phyloP scores from a whole-genome alignment of 164 flowering plant species.

The Kingdonia uniflora region DNA sequence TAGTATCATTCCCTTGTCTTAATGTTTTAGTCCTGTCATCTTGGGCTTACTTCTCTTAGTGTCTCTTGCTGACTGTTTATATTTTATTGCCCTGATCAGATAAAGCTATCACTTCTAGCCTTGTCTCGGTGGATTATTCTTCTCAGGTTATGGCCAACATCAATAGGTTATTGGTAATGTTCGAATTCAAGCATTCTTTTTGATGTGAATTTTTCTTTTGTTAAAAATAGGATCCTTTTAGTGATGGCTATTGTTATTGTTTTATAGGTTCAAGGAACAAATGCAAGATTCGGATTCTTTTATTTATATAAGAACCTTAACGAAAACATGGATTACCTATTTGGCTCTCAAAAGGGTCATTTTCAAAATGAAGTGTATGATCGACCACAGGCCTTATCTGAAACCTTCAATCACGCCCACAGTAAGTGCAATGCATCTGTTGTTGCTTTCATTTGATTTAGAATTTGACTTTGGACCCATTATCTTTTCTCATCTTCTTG shows the following conservation, averaged over 20 bases:
- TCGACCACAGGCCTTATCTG: conserved; percentile 39
- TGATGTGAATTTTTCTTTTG: background rate
- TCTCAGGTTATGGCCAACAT: conserved; percentile 42
- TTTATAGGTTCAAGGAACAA: conserved; percentile 57
- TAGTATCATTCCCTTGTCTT: background rate
- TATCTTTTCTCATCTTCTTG: background rate
- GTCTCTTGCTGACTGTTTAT: background rate
- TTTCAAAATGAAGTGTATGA: conserved; percentile 18
- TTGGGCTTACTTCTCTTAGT: conserved; percentile 4
- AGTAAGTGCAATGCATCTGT: conserved; percentile 33
- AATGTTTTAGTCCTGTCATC: background rate
- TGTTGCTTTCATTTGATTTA: background rate
- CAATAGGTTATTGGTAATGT: conserved; percentile 68
- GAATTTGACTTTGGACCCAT: background rate
- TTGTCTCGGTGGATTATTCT: conserved; percentile 34
- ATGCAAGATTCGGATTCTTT: conserved; percentile 39
- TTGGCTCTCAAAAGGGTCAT: conserved; percentile 24
- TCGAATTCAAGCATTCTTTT: background rate
- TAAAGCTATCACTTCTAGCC: conserved; percentile 20
- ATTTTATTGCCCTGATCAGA: conserved; percentile 23
- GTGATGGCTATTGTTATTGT: conserved; percentile 5
- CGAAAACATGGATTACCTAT: conserved; percentile 33
- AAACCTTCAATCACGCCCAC: conserved; percentile 19
- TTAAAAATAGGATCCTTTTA: background rate
- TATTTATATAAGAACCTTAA: conserved; percentile 69